Conservation (phyloP, 495 filamentous ascomycete species). For the Aspergillus steynii region DNA sequence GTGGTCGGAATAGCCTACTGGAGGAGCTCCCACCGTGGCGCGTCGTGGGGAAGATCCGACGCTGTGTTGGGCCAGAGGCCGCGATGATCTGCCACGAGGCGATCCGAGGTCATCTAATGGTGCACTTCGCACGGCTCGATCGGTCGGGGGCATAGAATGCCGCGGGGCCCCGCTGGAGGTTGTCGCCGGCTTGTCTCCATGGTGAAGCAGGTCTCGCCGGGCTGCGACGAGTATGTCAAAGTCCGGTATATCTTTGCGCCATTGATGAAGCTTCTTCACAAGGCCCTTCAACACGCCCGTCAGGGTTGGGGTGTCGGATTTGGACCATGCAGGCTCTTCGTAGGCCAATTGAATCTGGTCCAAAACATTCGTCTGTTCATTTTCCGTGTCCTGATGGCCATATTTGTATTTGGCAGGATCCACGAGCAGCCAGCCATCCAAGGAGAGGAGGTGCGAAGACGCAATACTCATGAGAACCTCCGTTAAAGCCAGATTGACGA, state of each 20-base stretch:
- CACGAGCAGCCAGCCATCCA: conserved; percentile 89
- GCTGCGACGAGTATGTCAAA: conserved; percentile 77
- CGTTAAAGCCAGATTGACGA: conserved; percentile 84
- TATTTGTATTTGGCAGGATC: conserved; percentile 54
- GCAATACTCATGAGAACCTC: conserved; percentile 79
- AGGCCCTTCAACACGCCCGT: conserved; percentile 49
- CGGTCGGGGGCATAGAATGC: background rate
- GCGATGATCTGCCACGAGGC: conserved; percentile 21
- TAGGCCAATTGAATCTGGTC: conserved; percentile 33
- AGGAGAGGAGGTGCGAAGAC: conserved; percentile 75
- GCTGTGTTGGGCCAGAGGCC: conserved; percentile 9
- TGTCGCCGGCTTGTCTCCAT: background rate
- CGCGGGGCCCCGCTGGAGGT: background rate
- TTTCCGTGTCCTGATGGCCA: conserved; percentile 2
- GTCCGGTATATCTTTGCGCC: conserved; percentile 67
- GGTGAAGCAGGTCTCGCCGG: conserved; percentile 53
- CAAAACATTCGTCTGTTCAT: conserved; percentile 17
- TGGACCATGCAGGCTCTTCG: conserved; percentile 40
- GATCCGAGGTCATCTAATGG: conserved; percentile 13
- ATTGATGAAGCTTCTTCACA: conserved; percentile 62
- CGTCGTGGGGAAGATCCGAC: conserved; percentile 20
- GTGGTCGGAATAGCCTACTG: conserved; percentile 23
- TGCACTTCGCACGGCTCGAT: background rate
- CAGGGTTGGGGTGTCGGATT: conserved; percentile 38
- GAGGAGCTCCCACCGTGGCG: conserved; percentile 23